These are phyloP conservation scores for Euphorbia lathyris DNA, from an alignment of 345 rosid species.

Conservation along the genomic window DNA sequence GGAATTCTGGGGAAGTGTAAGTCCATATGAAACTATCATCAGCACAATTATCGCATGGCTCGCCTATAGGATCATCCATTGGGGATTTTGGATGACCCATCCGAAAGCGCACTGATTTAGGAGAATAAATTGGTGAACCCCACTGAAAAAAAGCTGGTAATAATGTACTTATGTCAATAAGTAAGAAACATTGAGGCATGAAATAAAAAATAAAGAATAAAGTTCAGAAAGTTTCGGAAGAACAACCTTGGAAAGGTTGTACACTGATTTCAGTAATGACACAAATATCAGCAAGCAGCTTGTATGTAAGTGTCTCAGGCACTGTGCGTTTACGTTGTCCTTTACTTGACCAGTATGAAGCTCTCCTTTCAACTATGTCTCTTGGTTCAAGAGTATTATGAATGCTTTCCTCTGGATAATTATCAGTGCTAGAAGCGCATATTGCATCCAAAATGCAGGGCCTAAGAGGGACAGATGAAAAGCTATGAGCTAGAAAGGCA, in stretches of 20 bases:
- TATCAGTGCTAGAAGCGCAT: constrained; percentile 89
- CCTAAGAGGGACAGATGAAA: constrained; percentile 30
- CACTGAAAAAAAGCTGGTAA: constrained; percentile 70
- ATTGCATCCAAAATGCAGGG: constrained; percentile 60
- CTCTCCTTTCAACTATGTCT: constrained; percentile 39
- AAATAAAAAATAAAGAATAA: constrained; percentile 1
- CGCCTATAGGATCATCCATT: constrained; percentile 22
- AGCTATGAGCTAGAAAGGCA: constrained; percentile 56
- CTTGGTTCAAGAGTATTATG: constrained; percentile 59
- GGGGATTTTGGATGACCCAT: constrained; percentile 53
- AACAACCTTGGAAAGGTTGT: constrained; percentile 77
- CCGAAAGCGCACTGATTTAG: constrained; percentile 64
- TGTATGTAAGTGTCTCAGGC: constrained; percentile 86
- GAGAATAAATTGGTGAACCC: constrained; percentile 76
- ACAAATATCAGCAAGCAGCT: constrained; percentile 58
- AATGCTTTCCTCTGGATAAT: constrained; percentile 75
- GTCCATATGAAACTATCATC: constrained; percentile 62
- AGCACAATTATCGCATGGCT: constrained; percentile 26
- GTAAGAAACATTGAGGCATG: not conserved
- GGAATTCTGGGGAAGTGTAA: constrained; percentile 78
- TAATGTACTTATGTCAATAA: constrained; percentile 20
- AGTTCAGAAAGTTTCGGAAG: not conserved
- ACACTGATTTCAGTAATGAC: constrained; percentile 65
- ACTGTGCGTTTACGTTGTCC: constrained; percentile 63
- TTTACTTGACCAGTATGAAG: constrained; percentile 95